Base-by-base conservation (phyloP, 352 stramenopile genomes). In the Phytophthora nicotianae region DNA sequence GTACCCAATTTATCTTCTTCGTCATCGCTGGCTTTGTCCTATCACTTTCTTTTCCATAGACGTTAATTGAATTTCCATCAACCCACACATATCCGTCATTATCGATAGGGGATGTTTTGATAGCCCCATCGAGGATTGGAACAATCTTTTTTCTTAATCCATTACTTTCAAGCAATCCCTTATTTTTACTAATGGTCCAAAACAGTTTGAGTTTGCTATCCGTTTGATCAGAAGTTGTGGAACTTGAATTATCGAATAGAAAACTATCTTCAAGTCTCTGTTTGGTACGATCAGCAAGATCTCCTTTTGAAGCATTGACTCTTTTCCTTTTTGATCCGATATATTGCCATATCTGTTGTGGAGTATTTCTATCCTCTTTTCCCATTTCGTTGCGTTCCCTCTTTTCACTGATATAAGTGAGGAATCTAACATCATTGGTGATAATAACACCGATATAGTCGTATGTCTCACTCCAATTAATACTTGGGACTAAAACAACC, bases 231-330 rank as follows among this genome's bases (percentile, higher is more conserved):
- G 14, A 32, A 14, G 50, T 20, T 58, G 50, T 58, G 14, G 50
- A 58, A 40, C 37, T 58, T 41, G 50, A 49, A 29, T 49, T 58
- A 58, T 58, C 50, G 23, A 58, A 58, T 21, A 58, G 50, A 49
- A 56, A 56, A 41, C 50, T 58, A 26, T 58, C 38, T 17, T 58
- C 50, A 49, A 49, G 50, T 41, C 35, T 20, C 14, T 41, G 37
- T 17, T 43, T 43, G 37, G 16, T 43, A 13, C 37, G 37, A 43
- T 43, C n/a, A 10, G 16, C 37, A 21, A 13, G 1, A 43, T 43
- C 37, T 6, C 37, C 37, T 9, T 43, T 7, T 17, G 37, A 43
- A 23, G 37, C n/a, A 43, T 43, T 43, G 16, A 21, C 14, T 43
- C 37, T 43, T 58, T 32, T 42, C 10, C 24, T 35, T 19, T 58